Percentiles rank a stretch among this genome's conserved stretches.
These are phyloP conservation scores for Podospora bellae-mahoneyi DNA, from an alignment of 495 filamentous ascomycete species.

Conservation along the genomic window DNA sequence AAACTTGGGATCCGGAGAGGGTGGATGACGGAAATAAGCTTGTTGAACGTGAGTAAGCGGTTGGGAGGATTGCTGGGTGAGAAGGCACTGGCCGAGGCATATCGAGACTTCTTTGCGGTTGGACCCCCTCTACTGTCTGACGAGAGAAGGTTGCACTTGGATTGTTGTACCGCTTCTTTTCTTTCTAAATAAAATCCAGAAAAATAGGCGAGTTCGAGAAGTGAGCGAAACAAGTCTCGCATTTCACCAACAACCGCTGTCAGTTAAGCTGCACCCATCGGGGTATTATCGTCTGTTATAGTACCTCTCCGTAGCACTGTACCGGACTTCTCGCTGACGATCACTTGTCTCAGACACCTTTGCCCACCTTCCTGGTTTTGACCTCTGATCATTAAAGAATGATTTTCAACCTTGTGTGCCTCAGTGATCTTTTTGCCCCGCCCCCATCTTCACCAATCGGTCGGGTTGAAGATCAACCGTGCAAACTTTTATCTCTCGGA, in stretches of 20 bases:
- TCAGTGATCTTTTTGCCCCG: conserved; percentile 10
- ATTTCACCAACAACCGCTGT: neutral
- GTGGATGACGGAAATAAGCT: conserved; percentile 11
- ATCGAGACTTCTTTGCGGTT: neutral
- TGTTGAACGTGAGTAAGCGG: neutral
- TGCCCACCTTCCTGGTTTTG: conserved; percentile 18
- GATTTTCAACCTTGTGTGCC: conserved; percentile 7
- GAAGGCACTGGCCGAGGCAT: neutral
- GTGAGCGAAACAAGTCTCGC: conserved; percentile 1
- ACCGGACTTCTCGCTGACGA: conserved; percentile 15
- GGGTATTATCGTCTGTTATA: conserved; percentile 1
- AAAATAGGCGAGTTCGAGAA: neutral
- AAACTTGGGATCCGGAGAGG: neutral
- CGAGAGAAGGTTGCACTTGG: neutral
- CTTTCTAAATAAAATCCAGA: neutral
- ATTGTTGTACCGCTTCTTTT: neutral
- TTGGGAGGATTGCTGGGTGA: neutral
- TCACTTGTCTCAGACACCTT: conserved; percentile 23
- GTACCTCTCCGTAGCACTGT: neutral
- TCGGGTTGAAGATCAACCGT: neutral
- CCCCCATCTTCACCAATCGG: conserved; percentile 1
- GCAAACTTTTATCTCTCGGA: neutral
- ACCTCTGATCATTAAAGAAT: neutral
- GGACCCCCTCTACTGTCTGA: neutral
- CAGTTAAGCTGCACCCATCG: neutral